Conservation (phyloP, 768 basidiomycete species). For the Panus rudis region DNA sequence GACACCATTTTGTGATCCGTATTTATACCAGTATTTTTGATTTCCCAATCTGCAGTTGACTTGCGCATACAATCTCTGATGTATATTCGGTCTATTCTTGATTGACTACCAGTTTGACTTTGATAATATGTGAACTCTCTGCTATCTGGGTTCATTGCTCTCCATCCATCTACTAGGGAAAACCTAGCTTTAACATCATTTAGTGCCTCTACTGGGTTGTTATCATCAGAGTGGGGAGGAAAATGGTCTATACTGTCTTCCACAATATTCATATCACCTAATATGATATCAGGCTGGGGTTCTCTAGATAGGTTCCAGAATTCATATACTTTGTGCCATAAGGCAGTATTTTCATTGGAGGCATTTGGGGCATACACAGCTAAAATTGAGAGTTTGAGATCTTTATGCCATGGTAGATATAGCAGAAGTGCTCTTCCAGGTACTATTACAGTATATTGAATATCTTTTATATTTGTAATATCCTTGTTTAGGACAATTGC, state of each 20-base stretch:
- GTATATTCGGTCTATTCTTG: neutral
- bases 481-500: conserved; percentile 18
- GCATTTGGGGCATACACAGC: neutral
- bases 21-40: neutral
- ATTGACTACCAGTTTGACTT: neutral
- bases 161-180: conserved; percentile 13
- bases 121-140: conserved; percentile 3
- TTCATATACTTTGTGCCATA: conserved; percentile 13
- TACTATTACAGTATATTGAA: conserved; percentile 7
- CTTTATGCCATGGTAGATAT: conserved; percentile 14
- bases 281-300: conserved; percentile 8
- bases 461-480: conserved; percentile 6
- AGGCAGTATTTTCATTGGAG: conserved; percentile 10
- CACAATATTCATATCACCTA: conserved; percentile 16
- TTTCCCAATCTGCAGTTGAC: neutral
- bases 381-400: neutral
- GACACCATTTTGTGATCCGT: conserved; percentile 28
- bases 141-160: neutral
- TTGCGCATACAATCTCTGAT: neutral
- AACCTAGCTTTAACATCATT: conserved; percentile 1
- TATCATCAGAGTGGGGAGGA: conserved; percentile 6
- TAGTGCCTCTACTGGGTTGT: neutral
- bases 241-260: conserved; percentile 12
- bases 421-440: conserved; percentile 23
- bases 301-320: neutral